Base-by-base conservation (phyloP, 495 filamentous ascomycete species). In the Aspergillus biplanus region DNA sequence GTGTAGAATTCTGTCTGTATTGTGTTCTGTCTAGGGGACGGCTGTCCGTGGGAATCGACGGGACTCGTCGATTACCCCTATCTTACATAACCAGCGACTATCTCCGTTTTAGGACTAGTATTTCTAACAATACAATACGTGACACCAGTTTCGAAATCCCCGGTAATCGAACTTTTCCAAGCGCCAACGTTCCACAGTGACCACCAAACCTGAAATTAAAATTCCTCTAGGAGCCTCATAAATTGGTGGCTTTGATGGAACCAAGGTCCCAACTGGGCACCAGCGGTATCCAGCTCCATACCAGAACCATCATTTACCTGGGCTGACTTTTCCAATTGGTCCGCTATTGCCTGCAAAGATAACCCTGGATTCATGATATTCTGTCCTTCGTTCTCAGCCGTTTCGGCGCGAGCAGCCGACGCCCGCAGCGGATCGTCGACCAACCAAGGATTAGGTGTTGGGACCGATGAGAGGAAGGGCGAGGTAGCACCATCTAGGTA, bases 191-290 rank as follows among this genome's bases (percentile, higher is more conserved):
- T 27, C 21, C 21, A 27, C 21, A 27, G 1, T 27, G 21, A 27
- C 21, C 21, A 27, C 21, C 21, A 27, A 27, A 27, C 21, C 21
- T 27, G 21, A 44, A 44, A 12, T 44, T 8, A 44, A 12, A 44
- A 44, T 4, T 44, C 39, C 11, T 21, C 87, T 6, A 44, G 39
- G 39, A 44, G 15, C 16, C 32, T 53, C 21, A 31, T n/a, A 13
- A 27, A 18, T n/a, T 53, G 18, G 7, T 53, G 50, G 50, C 16
- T 27, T 11, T 53, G 50, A 21, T 53, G 32, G 73, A 7, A 79
- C 39, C 39, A 44, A 44, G 4, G 4, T 44, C 39, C 39, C 39
- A 44, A 11, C 39, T 44, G 12, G 39, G 7, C 39, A 44, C 39
- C 39, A 4, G 39, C 12, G n/a, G 39, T 44, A 8, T n/a, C 39